phyloP scores from a whole-genome alignment of 2,329 filamentous ascomycete genomes.

The Atkinsonella hypoxylon region DNA sequence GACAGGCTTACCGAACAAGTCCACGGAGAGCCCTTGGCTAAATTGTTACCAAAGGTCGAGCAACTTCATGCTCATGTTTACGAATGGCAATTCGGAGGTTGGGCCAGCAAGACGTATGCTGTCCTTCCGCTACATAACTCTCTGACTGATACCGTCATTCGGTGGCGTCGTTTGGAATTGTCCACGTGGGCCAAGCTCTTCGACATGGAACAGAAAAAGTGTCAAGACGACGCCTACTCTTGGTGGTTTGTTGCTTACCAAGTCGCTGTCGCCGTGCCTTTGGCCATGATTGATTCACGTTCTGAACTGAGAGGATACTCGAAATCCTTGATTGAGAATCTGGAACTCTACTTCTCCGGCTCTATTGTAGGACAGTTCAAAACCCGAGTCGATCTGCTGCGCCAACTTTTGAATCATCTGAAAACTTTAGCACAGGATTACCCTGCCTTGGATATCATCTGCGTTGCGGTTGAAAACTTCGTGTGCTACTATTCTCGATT shows the following conservation, averaged over 20 bases:
- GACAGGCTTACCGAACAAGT: slow-evolving; percentile 63
- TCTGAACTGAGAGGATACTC: slow-evolving; percentile 52
- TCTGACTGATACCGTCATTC: slow-evolving; percentile 69
- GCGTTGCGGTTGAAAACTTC: slow-evolving; percentile 62
- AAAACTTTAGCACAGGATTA: slow-evolving; percentile 47
- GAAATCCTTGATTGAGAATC: slow-evolving; percentile 56
- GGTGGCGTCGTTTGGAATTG: slow-evolving; percentile 83
- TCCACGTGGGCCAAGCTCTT: slow-evolving; percentile 86
- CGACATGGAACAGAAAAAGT: slow-evolving; percentile 69
- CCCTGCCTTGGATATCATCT: slow-evolving; percentile 43
- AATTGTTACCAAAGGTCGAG: slow-evolving; percentile 75
- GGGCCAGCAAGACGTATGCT: slow-evolving; percentile 70
- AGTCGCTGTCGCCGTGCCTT: slow-evolving; percentile 65
- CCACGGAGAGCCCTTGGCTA: slow-evolving; percentile 74
- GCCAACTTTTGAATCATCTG: slow-evolving; percentile 53
- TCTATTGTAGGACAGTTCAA: slow-evolving; percentile 74
- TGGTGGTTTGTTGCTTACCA: slow-evolving; percentile 99
- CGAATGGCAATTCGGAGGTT: slow-evolving; percentile 81
- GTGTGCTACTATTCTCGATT: slow-evolving; percentile 64
- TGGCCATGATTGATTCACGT: slow-evolving; percentile 48
- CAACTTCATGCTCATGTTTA: slow-evolving; percentile 76
- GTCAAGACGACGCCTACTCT: slow-evolving; percentile 63
- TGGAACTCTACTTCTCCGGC: slow-evolving; percentile 67
- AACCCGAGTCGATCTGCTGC: slow-evolving; percentile 59
- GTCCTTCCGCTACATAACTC: slow-evolving; percentile 60